Conservation (phyloP, 805 yeast genomes). For the Scheffersomyces stipitis region DNA sequence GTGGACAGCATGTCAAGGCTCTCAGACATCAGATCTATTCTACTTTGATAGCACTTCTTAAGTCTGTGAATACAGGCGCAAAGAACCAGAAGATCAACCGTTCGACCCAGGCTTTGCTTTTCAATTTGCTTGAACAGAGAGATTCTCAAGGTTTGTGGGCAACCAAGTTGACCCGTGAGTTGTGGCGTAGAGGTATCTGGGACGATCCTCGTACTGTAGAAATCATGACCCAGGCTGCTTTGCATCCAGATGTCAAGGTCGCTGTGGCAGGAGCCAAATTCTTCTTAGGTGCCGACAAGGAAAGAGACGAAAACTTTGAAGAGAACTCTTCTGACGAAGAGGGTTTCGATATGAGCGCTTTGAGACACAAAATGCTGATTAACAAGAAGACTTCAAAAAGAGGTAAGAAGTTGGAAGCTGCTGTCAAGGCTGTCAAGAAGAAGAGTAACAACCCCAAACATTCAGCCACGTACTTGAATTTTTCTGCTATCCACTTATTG, state of each 20-base stretch:
- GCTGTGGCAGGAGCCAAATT: slow-evolving; percentile 87
- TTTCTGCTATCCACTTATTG: slow-evolving; percentile 89
- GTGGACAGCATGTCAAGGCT: slow-evolving; percentile 71
- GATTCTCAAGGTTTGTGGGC: slow-evolving; percentile 91
- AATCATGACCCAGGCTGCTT: slow-evolving; percentile 92
- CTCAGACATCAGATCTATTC: slow-evolving; percentile 80
- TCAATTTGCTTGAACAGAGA: slow-evolving; percentile 79
- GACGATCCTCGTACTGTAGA: slow-evolving; percentile 97
- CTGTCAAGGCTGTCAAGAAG: slow-evolving; percentile 67
- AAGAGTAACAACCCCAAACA: slow-evolving; percentile 53
- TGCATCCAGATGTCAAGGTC: slow-evolving; percentile 84
- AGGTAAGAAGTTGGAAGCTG: slow-evolving; percentile 75
- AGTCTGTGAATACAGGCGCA: slow-evolving; percentile 81
- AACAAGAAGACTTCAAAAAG: slow-evolving; percentile 82
- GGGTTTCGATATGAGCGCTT: slow-evolving; percentile 66
- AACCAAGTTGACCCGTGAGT: slow-evolving; percentile 87
- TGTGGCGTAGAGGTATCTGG: slow-evolving; percentile 99
- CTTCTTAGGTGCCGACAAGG: slow-evolving; percentile 93
- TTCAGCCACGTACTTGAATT: slow-evolving; percentile 73
- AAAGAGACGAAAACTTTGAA: slow-evolving; percentile 80
- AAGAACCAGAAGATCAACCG: slow-evolving; percentile 87
- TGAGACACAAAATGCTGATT: slow-evolving; percentile 79
- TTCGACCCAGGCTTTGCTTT: slow-evolving; percentile 88
- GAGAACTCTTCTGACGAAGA: slow-evolving; percentile 71
- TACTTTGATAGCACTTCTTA: slow-evolving; percentile 74